Evolutionary conservation across 2,329 filamentous ascomycete species (phyloP), one percentile per base, ranked within the genome.

Genomic region (Pleurostoma richardsiae): DNA sequence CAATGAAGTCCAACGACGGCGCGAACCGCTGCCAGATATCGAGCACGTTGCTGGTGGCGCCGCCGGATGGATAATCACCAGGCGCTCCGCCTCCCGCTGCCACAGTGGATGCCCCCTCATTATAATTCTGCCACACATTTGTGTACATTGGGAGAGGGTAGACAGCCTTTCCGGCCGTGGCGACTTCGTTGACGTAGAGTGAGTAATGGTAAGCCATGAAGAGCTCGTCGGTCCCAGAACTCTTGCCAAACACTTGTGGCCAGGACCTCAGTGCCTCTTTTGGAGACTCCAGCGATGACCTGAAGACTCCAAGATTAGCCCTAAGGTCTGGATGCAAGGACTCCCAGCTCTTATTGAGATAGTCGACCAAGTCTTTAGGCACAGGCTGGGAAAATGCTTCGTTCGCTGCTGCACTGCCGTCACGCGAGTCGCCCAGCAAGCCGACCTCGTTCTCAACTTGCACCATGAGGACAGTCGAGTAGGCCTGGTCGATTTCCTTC

Each of bases 401-500:
- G 19, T 75, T 61, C 2, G 72, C 74, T 4, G 56, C 55, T 2
- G 54, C 54, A 3, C 66, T 71, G 3, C 69, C 61, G 52, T 79
- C 77, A 26, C 74, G 65, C 5, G 70, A 77, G 52, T 79, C 75
- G 0, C 75, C 74, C 0, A 79, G 60, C 0, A 79, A 49, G 1
- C 77, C 76, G 1, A 66, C 67, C 59, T 80, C 76, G 39, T 80
- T 80, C 56, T 80, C 72, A n/a, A 80, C 75, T 50, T 80, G 76
- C 0, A 79, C 68, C 76, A 79, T 79, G 3, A 80, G 51, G 0
- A 80, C 74, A 0, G 74, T 80, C 3, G 61, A 66, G 40, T 78
- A 63, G 7, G 64, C 56, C 2, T 59, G 59, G 41, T 79, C 74
- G 4, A 78, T 54, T 3, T 71, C 58, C 6, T 67, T 66, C 0